Evolutionary conservation across 805 yeast genomes (phyloP), one percentile per base, ranked within the genome.

Genomic region (Lachancea waltii): DNA sequence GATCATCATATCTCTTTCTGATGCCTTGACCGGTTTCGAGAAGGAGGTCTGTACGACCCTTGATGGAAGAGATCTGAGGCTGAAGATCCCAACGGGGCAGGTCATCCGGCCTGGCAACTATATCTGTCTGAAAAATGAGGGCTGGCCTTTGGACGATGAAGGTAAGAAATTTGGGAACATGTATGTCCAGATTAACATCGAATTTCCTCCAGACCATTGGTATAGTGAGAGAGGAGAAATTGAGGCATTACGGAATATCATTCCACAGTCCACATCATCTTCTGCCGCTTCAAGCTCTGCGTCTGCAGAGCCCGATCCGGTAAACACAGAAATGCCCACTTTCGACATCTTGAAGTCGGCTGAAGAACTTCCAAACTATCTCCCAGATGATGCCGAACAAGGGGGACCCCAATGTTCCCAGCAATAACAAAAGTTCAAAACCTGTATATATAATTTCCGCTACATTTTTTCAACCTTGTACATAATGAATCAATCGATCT

Each of bases 171-270:
- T 64, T 30, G 96, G 96, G 18, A 84, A 84, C 56, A 63, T 87
- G 46, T 86, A 77, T 51, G 67, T 87, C 13, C 73, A 69, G 36
- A 59, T 85, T n/a, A 75, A 74, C 15, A 76, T 89, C 36, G 85
- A 79, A 49, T 87, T 89, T 57, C 97, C 96, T 2, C 69, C 70
- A 24, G 94, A 86, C 58, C 74, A 79, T 51, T 87, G 96, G 96
- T 79, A 80, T 51, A 60, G 75, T 47, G 95, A 86, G 56, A 74
- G 71, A 50, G 69, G 76, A 41, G 95, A 86, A 52, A 38, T 79
- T 3, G 42, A 60, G 17, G 73, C 69, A 43, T 63, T 83, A 36
- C 68, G 64, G 46, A 73, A 75, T 41, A 62, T 80, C 15, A 62
- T 83, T 35, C 87, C 84, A 3, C 59, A 52, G 5, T 36, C 36